Base-by-base conservation (phyloP, 345 rosid species). In the Eucalyptus cloeziana region DNA sequence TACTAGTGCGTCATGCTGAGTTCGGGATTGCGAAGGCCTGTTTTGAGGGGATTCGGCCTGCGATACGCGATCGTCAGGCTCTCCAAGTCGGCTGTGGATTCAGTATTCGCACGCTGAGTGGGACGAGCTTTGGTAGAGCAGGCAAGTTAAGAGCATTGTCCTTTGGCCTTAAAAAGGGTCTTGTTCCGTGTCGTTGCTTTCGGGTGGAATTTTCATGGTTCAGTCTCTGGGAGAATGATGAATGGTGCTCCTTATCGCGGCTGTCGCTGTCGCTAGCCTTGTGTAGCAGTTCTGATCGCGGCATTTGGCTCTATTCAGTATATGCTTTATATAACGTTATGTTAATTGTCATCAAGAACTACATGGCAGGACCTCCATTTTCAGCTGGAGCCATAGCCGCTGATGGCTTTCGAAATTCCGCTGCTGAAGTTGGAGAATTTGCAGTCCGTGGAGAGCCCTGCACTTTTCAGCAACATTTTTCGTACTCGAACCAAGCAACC, bases 301-400 rank as follows among this genome's bases (percentile, higher is more conserved):
- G 24, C 45, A 37, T 71, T 71, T 16, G 79, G 79, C 7, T 31
- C 79, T 69, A 24, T 31, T 31, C 79, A 8, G 43, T 67, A 67
- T 16, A 16, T 69, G 80, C 80, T 69, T 27, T 27, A 12, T 12
- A 62, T 30, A 62, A 52, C 10, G 24, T 52, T 19, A 3, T 19
- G 24, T 52, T 7, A 52, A 52, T 52, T 19, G 56, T 52, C 88
- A 51, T 90, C 88, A 93, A 94, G 24, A 92, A 91, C 81, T 94
- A 94, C 81, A 91, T 90, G 89, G 90, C 91, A 9, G 92, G 93
- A 89, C 96, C 99, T 90, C 99, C 99, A 1, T 94, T 96, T 92
- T 95, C 94, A 2, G 93, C 99, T 49, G 94, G 95, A 89, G 96
- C 92, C 79, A 89, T 95, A 54, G 95, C 94, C 43, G 92, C 95